A percentile compares a stretch with the other conserved stretches of the same genome.
These are phyloP conservation scores for Trametes villosa DNA, from an alignment of 768 basidiomycete species.

Conservation along the genomic window DNA sequence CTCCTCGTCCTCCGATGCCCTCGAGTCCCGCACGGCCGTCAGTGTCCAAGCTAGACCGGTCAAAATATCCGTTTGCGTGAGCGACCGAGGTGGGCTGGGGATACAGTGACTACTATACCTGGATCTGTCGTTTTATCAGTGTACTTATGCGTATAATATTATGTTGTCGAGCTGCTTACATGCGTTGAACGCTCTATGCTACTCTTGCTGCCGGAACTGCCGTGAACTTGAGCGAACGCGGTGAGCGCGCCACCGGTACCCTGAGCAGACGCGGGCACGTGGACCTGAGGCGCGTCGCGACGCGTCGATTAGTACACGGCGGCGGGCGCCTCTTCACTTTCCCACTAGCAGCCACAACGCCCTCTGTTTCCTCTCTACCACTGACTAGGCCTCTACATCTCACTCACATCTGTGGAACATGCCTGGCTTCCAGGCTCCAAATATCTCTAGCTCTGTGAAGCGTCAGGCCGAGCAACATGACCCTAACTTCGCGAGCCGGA, in stretches of 20 bases:
- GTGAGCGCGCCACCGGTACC: too few species aligned
- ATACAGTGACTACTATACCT: not conserved
- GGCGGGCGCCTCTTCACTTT: not conserved
- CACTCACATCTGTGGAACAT: slow-evolving; percentile 4
- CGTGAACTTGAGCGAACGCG: too few species aligned
- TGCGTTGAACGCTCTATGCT: too few species aligned
- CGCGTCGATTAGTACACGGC: slow-evolving; percentile 18
- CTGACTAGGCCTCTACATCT: too few species aligned
- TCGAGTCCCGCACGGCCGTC: slow-evolving; percentile 22
- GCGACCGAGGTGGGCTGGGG: not conserved
- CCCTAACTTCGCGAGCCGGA: slow-evolving; percentile 18
- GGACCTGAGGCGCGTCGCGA: slow-evolving; percentile 18
- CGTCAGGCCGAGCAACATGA: slow-evolving; percentile 29
- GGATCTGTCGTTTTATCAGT: not conserved
- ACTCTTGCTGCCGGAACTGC: too few species aligned
- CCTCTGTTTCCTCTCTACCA: not conserved
- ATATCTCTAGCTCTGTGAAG: slow-evolving; percentile 14
- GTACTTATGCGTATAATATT: not conserved
- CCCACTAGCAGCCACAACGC: not conserved
- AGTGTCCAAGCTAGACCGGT: slow-evolving; percentile 35
- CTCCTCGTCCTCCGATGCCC: slow-evolving; percentile 27
- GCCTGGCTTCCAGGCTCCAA: slow-evolving; percentile 24
- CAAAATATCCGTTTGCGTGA: slow-evolving; percentile 37
- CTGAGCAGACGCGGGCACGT: slow-evolving; percentile 24
- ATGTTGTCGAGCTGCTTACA: not conserved